Evolutionary conservation across 768 basidiomycete genomes (phyloP).

Genomic region (Termitomyces sp.): DNA sequence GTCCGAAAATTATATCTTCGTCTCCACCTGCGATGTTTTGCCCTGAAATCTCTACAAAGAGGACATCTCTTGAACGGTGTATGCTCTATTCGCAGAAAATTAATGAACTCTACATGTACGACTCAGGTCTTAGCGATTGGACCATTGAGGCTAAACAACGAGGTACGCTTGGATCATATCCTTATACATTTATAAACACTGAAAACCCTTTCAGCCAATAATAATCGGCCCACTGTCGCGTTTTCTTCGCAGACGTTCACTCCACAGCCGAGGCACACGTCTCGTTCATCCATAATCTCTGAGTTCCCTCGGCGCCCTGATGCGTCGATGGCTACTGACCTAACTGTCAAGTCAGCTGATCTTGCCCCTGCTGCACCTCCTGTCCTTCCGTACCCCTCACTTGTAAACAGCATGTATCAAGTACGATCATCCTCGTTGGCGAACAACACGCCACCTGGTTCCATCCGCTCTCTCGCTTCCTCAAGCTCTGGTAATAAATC

Average conservation of each 20-base stretch:
- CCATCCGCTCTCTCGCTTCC: slow-evolving; percentile 43
- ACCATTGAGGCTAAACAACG: slow-evolving; percentile 45
- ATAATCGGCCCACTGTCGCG: slow-evolving; percentile 23
- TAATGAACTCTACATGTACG: slow-evolving; percentile 69
- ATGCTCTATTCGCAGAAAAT: slow-evolving; percentile 75
- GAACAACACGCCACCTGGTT: slow-evolving; percentile 37
- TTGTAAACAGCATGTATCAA: slow-evolving; percentile 36
- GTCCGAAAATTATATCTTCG: slow-evolving; percentile 24
- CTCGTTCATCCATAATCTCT: slow-evolving; percentile 65
- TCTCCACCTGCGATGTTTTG: slow-evolving; percentile 69
- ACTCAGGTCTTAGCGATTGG: slow-evolving; percentile 81
- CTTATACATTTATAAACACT: not conserved
- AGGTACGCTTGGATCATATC: slow-evolving; percentile 34
- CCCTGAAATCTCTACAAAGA: slow-evolving; percentile 52
- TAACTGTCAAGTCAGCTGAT: slow-evolving; percentile 43
- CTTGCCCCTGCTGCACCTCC: slow-evolving; percentile 50
- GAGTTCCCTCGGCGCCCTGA: slow-evolving; percentile 80
- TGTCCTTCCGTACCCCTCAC: slow-evolving; percentile 68
- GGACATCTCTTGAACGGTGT: slow-evolving; percentile 61
- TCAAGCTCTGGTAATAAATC: slow-evolving; percentile 36
- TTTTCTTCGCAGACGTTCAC: slow-evolving; percentile 37
- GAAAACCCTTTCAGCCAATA: slow-evolving; percentile 16
- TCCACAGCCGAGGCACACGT: slow-evolving; percentile 60
- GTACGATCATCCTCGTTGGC: slow-evolving; percentile 26
- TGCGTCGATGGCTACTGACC: slow-evolving; percentile 72